Evolutionary conservation across 2,329 filamentous ascomycete genomes (phyloP), one percentile per base, ranked within the genome.

Genomic region (Neoascochyta sp.): DNA sequence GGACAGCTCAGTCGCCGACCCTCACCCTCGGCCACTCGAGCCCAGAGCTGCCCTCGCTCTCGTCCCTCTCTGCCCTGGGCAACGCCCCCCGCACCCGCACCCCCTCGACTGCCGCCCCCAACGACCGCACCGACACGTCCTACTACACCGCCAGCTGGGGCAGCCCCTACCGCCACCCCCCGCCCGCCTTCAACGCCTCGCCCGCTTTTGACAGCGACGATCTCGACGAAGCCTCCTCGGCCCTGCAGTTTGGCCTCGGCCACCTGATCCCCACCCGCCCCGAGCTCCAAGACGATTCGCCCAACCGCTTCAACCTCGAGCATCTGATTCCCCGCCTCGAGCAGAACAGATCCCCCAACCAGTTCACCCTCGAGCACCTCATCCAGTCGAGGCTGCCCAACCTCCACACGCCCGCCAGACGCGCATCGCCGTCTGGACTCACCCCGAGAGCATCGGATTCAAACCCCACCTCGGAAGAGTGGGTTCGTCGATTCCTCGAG

Each of bases 101-200:
- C 6, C 62, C 62, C 8, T 57, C 59, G 22, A 61, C 53, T 5
- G 53, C 47, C 34, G 52, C 51, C 14, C 49, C 50, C 18, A 52
- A 57, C 47, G 54, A 54, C 14, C 47, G 50, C 45, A 65, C 66
- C 24, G 69, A 71, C 41, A 71, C 68, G 36, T 60, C 70, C 25
- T 77, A 75, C 56, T 77, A 77, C 54, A 92, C 86, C 25, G 83
- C 87, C 27, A 89, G 83, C 60, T 95, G 89, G 88, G 89, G 89
- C 34, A 95, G 88, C 31, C 89, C 89, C 13, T 95, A 95, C 65
- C 81, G 84, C 32, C 74, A 74, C 40, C 75, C 81, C 21, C 68
- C 73, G 9, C 82, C 47, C 63, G 56, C 41, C 10, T 57, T 56
- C 44, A 52, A 57, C 36, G 33, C 32, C 27, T 59, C 53, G 35